These are phyloP conservation scores for Edaphochlamys debaryana DNA, from an alignment of 139 green algal species.

Conservation along the genomic window DNA sequence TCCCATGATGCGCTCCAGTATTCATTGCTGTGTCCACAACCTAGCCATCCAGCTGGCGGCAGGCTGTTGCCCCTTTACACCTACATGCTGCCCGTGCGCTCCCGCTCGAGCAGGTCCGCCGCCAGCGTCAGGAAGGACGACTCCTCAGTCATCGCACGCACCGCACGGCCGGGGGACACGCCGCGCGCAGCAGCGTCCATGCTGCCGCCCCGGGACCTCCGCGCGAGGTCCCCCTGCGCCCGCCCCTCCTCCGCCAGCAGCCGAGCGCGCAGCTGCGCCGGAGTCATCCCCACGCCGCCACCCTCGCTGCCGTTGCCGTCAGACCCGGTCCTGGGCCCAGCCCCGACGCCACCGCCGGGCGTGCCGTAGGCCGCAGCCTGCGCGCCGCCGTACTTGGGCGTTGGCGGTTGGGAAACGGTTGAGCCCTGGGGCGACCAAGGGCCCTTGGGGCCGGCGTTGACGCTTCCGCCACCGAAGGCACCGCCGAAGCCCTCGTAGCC, in stretches of 20 bases:
- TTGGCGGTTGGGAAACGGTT: neutral
- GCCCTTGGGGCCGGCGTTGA: neutral
- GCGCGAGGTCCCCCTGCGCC: neutral
- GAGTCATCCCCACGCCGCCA: too few relatives aligned
- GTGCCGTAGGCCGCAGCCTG: too few relatives aligned
- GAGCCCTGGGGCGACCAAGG: too few relatives aligned
- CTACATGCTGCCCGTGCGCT: neutral
- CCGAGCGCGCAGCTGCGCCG: neutral
- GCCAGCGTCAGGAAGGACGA: conserved; percentile 9
- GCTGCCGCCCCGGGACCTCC: neutral
- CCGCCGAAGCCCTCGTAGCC: too few relatives aligned
- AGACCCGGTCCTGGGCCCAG: neutral
- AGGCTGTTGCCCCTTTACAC: too few relatives aligned
- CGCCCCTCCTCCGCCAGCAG: neutral
- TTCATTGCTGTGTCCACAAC: too few relatives aligned
- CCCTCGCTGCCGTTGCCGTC: neutral
- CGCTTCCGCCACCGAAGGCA: neutral
- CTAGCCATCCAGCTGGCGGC: too few relatives aligned
- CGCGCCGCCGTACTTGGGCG: too few relatives aligned
- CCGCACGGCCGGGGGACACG: neutral
- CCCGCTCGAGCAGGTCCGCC: neutral
- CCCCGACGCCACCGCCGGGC: too few relatives aligned
- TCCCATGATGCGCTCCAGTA: too few relatives aligned
- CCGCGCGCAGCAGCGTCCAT: neutral
- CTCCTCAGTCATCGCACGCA: neutral